These are phyloP conservation scores for Vigna unguiculata DNA, from an alignment of 306 rosid genomes.

Conservation along the genomic window DNA sequence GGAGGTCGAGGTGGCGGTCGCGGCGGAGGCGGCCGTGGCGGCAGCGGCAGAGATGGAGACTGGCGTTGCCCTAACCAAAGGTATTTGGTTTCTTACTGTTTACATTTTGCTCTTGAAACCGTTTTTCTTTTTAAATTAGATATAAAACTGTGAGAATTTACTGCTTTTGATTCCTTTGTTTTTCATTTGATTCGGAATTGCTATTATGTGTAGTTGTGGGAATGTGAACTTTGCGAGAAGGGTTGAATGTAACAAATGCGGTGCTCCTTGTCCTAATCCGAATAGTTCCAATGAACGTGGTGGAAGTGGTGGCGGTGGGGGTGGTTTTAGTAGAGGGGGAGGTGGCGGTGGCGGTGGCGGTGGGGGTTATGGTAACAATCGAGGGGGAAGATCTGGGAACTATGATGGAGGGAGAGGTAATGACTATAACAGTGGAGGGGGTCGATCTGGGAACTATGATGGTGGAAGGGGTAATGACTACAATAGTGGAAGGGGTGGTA, in stretches of 20 bases:
- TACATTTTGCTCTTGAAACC: background rate
- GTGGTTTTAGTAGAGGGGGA: slow-evolving; percentile 44
- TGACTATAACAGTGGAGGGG: slow-evolving; percentile 53
- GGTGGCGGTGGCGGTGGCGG: slow-evolving; percentile 53
- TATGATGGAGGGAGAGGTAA: slow-evolving; percentile 30
- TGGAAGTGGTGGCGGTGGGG: slow-evolving; percentile 67
- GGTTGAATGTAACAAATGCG: slow-evolving; percentile 95
- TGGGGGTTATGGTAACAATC: slow-evolving; percentile 53
- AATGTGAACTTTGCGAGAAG: slow-evolving; percentile 95
- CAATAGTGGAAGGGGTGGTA: slow-evolving; percentile 50
- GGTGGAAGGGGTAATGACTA: slow-evolving; percentile 69
- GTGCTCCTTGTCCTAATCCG: slow-evolving; percentile 76
- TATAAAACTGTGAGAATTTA: background rate
- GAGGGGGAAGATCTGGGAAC: slow-evolving; percentile 40
- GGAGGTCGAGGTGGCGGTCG: slow-evolving; percentile 80
- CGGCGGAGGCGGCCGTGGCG: slow-evolving; percentile 79
- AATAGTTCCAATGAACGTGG: slow-evolving; percentile 65
- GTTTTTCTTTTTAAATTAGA: background rate
- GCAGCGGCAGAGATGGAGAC: slow-evolving; percentile 97
- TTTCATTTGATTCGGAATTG: slow-evolving; percentile 33
- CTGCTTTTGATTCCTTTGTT: slow-evolving; percentile 1
- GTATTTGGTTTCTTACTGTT: slow-evolving; percentile 37
- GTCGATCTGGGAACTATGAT: slow-evolving; percentile 62
- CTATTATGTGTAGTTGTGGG: slow-evolving; percentile 74
- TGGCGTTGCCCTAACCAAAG: slow-evolving; percentile 96